Evolutionary conservation across 2,329 filamentous ascomycete species (phyloP), one percentile per base, ranked within the genome.

Genomic region (Arthrobotrys iridis): DNA sequence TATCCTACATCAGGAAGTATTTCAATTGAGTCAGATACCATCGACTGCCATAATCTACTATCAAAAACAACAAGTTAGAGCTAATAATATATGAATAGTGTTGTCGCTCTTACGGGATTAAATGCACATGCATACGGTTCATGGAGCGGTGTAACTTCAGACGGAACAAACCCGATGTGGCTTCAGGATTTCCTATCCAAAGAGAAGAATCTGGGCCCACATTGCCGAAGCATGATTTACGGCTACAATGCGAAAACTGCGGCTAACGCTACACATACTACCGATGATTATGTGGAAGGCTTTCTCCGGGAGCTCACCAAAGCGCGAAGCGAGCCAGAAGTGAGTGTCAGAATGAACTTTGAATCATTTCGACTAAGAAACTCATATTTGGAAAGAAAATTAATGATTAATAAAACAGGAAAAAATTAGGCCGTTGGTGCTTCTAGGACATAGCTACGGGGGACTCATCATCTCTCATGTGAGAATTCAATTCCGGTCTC

Each of bases 71-170:
- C 3, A 13, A n/a, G 30, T 2, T 24, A n/a, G 20, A 13, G 8
- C 28, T 55, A 5, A 22, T 15, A 11, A 4, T 35, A 26, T 22
- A 28, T 43, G 2, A 2, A 20, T 52, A 78, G 77, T 20, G 46
- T 79, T 22, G 59, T 77, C 8, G 77, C 77, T 0, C 64, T 79
- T 3, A 65, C 72, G 8, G 77, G 76, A 2, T 52, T 78, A 5
- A 70, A 77, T 64, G 76, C 77, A 7, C 77, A 79, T 18, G 67
- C 77, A 10, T 79, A 70, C 35, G 72, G 72, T 15, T 78, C 75
- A 15, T 78, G 77, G 71, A 66, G 22, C n/a, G 66, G 72, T 15
- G 33, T 13, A 24, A 57, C 46, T 2, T 4, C 24, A 18, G 41
- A 63, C 13, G 22, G 41, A 0, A 5, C 48, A 28, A 46, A 52